A percentile compares a stretch with the other conserved stretches of the same genome.
Evolutionary conservation across 2,329 filamentous ascomycete species (phyloP).

Genomic region (Aspergillus intermedius): DNA sequence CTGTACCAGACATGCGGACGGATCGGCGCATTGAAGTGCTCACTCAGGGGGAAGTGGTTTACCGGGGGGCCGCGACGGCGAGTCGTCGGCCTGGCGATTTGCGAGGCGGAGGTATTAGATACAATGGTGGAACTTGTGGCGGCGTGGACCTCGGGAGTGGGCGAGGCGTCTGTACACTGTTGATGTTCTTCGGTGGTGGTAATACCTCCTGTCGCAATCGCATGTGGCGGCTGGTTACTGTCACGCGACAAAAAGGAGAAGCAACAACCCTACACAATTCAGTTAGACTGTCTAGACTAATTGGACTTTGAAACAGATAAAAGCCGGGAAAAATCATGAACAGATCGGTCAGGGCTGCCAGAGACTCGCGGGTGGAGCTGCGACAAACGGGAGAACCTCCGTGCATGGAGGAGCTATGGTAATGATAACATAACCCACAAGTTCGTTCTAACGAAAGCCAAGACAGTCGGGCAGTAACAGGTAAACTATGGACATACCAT

Average conservation of each 20-base stretch:
- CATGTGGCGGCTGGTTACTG: slow-evolving; percentile 18
- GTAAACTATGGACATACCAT: slow-evolving; percentile 26
- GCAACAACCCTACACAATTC: slow-evolving; percentile 32
- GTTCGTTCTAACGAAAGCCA: not conserved
- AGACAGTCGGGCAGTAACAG: not conserved
- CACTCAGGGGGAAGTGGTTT: slow-evolving; percentile 28
- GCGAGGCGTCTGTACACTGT: slow-evolving; percentile 14
- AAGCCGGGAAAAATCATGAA: not conserved
- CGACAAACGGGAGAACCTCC: not conserved
- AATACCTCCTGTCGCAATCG: slow-evolving; percentile 7
- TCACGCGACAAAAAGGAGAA: slow-evolving; percentile 32
- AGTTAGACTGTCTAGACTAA: not conserved
- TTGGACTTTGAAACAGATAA: too few species aligned
- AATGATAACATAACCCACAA: not conserved
- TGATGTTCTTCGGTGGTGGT: slow-evolving; percentile 5
- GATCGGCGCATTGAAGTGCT: slow-evolving; percentile 66
- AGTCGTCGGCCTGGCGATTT: slow-evolving; percentile 6
- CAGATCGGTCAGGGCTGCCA: not conserved
- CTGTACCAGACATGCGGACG: slow-evolving; percentile 61
- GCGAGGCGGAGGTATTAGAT: slow-evolving; percentile 9
- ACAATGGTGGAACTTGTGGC: slow-evolving; percentile 8
- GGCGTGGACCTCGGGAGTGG: slow-evolving; percentile 8
- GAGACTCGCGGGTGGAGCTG: not conserved
- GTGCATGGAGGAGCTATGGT: not conserved
- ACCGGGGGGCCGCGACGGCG: slow-evolving; percentile 11